Conservation (phyloP, 2,329 filamentous ascomycete species). For the Verticillium nubilum region DNA sequence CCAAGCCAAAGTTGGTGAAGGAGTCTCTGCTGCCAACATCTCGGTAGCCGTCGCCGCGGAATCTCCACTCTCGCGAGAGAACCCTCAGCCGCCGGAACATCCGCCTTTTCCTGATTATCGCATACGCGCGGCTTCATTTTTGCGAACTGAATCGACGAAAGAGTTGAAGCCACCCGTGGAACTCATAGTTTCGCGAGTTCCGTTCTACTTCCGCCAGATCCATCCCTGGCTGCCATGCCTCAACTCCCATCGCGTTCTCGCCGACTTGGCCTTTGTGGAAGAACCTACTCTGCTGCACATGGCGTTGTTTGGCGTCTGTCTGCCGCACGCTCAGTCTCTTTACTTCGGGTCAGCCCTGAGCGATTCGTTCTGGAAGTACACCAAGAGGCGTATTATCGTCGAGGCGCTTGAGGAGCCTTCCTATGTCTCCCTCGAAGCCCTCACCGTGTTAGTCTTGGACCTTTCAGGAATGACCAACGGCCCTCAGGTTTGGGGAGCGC, state of each 20-base stretch:
- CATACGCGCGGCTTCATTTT: background rate
- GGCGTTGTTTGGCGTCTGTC: conserved; percentile 4
- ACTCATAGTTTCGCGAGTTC: conserved; percentile 1
- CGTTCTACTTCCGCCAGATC: conserved; percentile 3
- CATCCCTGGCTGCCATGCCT: conserved; percentile 8
- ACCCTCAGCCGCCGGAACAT: background rate
- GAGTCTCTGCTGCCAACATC: background rate
- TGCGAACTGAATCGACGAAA: background rate
- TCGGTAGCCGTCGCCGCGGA: no score
- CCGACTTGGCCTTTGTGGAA: background rate
- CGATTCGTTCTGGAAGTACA: conserved; percentile 9
- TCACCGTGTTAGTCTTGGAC: conserved; percentile 5
- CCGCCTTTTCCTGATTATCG: background rate
- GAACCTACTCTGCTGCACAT: conserved; percentile 1
- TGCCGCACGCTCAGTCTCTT: conserved; percentile 2
- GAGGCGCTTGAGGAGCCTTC: conserved; percentile 8
- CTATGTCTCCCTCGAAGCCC: conserved; percentile 4
- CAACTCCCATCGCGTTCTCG: conserved; percentile 1
- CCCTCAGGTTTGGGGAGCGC: conserved; percentile 4
- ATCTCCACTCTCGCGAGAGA: no score
- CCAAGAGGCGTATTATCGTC: conserved; percentile 4
- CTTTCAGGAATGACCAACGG: conserved; percentile 9
- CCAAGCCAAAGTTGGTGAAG: background rate
- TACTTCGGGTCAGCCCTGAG: conserved; percentile 1
- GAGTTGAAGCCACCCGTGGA: conserved; percentile 3